Evolutionary conservation across 306 rosid species (phyloP), one percentile per base, ranked within the genome.

Genomic region (Acacia melanoxylon): DNA sequence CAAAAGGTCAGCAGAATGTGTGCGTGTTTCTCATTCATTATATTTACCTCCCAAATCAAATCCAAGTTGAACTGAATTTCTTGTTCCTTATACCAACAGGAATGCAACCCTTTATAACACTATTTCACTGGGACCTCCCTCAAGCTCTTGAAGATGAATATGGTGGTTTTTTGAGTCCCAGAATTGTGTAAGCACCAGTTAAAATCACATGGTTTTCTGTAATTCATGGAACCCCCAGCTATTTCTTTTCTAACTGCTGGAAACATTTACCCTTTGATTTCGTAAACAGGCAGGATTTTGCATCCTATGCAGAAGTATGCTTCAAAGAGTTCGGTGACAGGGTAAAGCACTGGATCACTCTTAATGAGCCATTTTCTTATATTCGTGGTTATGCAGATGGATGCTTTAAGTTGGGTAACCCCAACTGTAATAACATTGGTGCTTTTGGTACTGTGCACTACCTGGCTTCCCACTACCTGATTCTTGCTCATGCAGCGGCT

Each of bases 271-370:
- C 15, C 17, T 73, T 71, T 76, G 25, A 40, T 63, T 66, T 20
- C 62, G 25, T 2, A 51, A 75, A 80, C 87, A 91, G 94, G 67
- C 63, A 75, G 63, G 91, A 92, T 67, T 92, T 77, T 67, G 77
- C 81, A 8, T 46, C 86, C 79, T 92, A 88, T 67, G 94, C 90
- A 61, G 91, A 92, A 45, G 62, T 90, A 3, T 92, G 97, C 81
- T 92, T 84, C 51, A 82, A 81, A 81, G 88, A 86, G 58, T 92
- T 92, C 70, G 97, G 97, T 6, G 92, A 92, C 76, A 78, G 91
- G 54, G 94, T 92, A 42, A 92, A 92, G 88, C 80, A 87, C 61
- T 92, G 97, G 97, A 81, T 89, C 41, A 90, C 97, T 6, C 44
- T 90, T 29, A 92, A 92, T 33, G 97, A 92, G 83, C 97, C 97